Evolutionary conservation across 192 early-diverging fungal species (phyloP).

Genomic region (Allomyces macrogynus): DNA sequence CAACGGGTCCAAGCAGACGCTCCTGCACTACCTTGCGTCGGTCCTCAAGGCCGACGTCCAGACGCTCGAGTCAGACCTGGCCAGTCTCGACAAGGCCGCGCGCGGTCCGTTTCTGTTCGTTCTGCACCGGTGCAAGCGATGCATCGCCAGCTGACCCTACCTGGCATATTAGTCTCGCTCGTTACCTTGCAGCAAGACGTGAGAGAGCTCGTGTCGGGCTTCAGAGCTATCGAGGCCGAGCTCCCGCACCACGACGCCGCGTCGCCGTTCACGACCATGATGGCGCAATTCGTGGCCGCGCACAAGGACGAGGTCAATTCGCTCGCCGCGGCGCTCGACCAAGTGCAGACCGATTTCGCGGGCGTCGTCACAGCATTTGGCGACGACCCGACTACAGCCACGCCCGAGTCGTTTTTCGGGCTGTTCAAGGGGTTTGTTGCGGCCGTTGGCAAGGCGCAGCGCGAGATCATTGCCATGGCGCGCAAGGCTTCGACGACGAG

Average conservation of each 20-base stretch:
- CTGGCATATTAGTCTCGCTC: not conserved
- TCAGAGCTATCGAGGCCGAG: not conserved
- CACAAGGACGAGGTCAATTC: not conserved
- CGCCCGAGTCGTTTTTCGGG: slow-evolving; percentile 2
- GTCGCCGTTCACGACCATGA: not conserved
- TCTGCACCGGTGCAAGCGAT: not conserved
- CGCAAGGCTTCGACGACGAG: not conserved
- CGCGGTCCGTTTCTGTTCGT: not conserved
- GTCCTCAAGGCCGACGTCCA: not conserved
- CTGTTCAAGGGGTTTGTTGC: slow-evolving; percentile 1
- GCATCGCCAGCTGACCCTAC: not conserved
- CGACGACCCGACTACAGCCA: slow-evolving; percentile 1
- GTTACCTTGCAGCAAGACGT: not conserved
- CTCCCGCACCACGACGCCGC: not conserved
- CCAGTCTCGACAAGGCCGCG: not conserved
- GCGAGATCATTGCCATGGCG: not conserved
- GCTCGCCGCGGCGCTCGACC: not conserved
- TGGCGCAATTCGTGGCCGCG: not conserved
- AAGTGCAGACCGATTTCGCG: not conserved
- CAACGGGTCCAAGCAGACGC: not conserved
- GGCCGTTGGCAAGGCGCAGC: not conserved
- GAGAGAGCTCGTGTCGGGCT: not conserved
- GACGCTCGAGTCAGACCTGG: not conserved
- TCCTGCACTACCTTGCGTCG: slow-evolving; percentile 1
- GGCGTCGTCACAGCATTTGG: not conserved